These are phyloP conservation scores for Coleophoma eucalyptorum DNA, from an alignment of 2,329 filamentous ascomycete species.

Conservation along the genomic window DNA sequence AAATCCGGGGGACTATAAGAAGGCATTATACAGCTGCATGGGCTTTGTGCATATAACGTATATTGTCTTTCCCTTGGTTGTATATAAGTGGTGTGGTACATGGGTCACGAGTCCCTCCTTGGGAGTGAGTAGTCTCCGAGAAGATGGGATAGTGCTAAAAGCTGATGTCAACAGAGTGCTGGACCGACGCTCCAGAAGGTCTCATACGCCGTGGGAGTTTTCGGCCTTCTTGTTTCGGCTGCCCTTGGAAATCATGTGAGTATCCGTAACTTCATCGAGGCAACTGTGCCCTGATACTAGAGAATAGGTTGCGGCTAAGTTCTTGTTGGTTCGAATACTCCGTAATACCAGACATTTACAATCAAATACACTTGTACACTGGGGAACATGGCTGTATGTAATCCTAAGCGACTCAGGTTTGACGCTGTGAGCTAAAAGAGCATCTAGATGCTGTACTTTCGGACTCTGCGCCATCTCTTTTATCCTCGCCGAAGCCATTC, in stretches of 20 bases:
- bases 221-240: constrained; percentile 45
- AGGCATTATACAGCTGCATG: constrained; percentile 58
- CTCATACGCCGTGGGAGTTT: constrained; percentile 52
- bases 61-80: constrained; percentile 47
- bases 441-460: constrained; percentile 30
- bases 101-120: constrained; percentile 61
- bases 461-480: constrained; percentile 38
- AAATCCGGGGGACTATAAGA: constrained; percentile 53
- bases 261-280: too few relatives aligned
- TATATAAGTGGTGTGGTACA: constrained; percentile 55
- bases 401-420: too few relatives aligned
- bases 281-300: too few relatives aligned
- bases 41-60: constrained; percentile 53
- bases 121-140: constrained; percentile 27
- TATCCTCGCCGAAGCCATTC: constrained; percentile 45
- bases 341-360: constrained; percentile 44
- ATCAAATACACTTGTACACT: constrained; percentile 42
- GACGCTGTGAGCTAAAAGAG: too few relatives aligned
- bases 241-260: constrained; percentile 30
- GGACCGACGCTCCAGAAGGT: constrained; percentile 57
- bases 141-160: too few relatives aligned
- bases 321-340: constrained; percentile 50
- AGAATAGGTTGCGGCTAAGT: constrained; percentile 44
- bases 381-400: constrained; percentile 40
- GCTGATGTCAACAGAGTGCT: constrained; percentile 34